Evolutionary conservation across 2,329 filamentous ascomycete species (phyloP).

Genomic region (Hymenoscyphus repandus): DNA sequence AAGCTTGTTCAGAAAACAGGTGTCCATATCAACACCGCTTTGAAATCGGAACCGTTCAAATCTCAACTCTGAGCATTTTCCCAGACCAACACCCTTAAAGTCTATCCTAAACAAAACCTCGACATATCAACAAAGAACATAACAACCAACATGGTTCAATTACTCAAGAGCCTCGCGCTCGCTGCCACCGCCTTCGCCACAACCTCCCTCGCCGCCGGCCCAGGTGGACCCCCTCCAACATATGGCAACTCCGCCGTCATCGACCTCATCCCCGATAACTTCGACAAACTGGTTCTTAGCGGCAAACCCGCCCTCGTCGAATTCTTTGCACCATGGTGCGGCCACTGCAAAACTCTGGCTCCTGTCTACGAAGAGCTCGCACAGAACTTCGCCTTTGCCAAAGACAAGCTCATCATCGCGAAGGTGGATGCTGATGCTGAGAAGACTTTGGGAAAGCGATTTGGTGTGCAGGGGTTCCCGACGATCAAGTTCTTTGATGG

Average conservation of each 20-base stretch:
- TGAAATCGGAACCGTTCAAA: constrained; percentile 19
- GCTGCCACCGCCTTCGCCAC: constrained; percentile 44
- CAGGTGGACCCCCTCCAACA: constrained; percentile 30
- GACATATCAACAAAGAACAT: not conserved
- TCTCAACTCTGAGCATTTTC: not conserved
- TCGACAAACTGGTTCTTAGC: constrained; percentile 82
- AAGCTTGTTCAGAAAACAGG: not conserved
- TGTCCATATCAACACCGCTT: constrained; percentile 16
- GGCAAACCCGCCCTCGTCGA: constrained; percentile 95
- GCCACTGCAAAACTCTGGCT: constrained; percentile 97
- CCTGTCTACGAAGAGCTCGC: constrained; percentile 93
- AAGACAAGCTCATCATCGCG: constrained; percentile 74
- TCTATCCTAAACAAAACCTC: not conserved
- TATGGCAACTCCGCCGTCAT: constrained; percentile 74
- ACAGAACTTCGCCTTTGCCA: constrained; percentile 63
- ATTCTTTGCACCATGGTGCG: constrained; percentile 98
- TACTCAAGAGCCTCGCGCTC: constrained; percentile 56
- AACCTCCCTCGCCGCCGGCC: constrained; percentile 40
- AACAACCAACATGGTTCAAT: constrained; percentile 28
- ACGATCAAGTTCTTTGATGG: constrained; percentile 98
- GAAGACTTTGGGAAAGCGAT: constrained; percentile 76
- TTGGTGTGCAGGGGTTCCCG: constrained; percentile 89
- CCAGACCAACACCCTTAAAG: not conserved
- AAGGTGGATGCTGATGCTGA: constrained; percentile 96
- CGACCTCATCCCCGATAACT: constrained; percentile 85